Conservation (phyloP, 2,329 filamentous ascomycete species). For the Rachicladosporium sp. region DNA sequence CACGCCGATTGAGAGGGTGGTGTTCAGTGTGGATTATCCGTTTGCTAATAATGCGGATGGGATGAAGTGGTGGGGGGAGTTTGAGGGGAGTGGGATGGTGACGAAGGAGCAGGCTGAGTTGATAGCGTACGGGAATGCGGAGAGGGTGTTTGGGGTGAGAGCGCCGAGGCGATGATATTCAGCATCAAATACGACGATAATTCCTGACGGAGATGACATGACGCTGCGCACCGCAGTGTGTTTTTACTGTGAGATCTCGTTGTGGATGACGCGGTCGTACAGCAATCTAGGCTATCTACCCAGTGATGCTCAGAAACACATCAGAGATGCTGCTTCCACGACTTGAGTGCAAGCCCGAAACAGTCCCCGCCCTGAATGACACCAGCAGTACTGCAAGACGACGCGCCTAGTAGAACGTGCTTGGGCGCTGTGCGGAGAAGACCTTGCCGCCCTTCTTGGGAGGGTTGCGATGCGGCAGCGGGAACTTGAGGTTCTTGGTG, state of each 20-base stretch:
- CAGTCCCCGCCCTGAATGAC: too few species aligned
- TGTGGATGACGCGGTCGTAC: too few species aligned
- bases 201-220: too few species aligned
- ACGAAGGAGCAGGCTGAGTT: conserved; percentile 36
- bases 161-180: conserved; percentile 3
- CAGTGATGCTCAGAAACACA: too few species aligned
- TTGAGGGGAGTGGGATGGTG: conserved; percentile 40
- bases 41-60: conserved; percentile 42
- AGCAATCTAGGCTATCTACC: too few species aligned
- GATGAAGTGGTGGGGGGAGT: conserved; percentile 36
- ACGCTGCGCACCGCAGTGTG: too few species aligned
- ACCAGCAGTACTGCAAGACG: too few species aligned
- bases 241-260: too few species aligned
- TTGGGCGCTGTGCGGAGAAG: conserved; percentile 84
- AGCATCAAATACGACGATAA: too few species aligned
- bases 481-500: conserved; percentile 82
- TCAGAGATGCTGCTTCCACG: too few species aligned
- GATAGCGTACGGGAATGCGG: conserved; percentile 41
- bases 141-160: conserved; percentile 31
- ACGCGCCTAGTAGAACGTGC: conserved; percentile 75
- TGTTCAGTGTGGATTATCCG: conserved; percentile 50
- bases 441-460: conserved; percentile 74
- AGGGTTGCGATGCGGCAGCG: conserved; percentile 77
- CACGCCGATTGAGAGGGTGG: conserved; percentile 34
- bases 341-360: too few species aligned